phyloP scores from a whole-genome alignment of 129 eudicot genomes.

The Tanacetum coccineum region DNA sequence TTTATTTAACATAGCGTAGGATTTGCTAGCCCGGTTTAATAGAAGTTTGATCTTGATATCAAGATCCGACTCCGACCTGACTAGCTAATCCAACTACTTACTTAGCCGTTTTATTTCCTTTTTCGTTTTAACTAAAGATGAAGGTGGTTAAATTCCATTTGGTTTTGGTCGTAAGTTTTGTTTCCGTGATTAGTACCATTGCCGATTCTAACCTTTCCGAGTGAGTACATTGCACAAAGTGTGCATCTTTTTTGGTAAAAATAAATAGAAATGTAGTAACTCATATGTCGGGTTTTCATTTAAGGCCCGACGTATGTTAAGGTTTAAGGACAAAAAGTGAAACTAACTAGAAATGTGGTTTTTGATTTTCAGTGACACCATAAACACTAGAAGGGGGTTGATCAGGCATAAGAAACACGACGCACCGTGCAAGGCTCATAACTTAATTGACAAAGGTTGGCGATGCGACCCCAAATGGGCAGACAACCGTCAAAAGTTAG shows the following conservation, averaged over 20 bases:
- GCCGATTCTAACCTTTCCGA: constrained; percentile 16
- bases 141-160: constrained; percentile 29
- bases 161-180: constrained; percentile 15
- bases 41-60: constrained; percentile 29
- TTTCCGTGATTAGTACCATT: constrained; percentile 15
- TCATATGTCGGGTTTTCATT: too few species aligned
- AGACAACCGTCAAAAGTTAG: constrained; percentile 47
- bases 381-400: constrained; percentile 46
- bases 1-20: constrained; percentile 12
- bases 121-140: constrained; percentile 20
- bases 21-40: constrained; percentile 40
- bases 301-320: too few species aligned
- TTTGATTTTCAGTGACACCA: constrained; percentile 15
- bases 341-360: neutral
- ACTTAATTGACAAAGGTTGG: constrained; percentile 78
- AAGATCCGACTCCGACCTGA: constrained; percentile 36
- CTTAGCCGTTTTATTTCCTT: neutral
- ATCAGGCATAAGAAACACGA: constrained; percentile 18
- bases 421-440: constrained; percentile 61
- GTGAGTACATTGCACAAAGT: constrained; percentile 5
- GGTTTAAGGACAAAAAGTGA: too few species aligned
- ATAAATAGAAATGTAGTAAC: too few species aligned
- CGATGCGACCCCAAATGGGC: constrained; percentile 75
- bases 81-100: constrained; percentile 36
- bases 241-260: neutral